Evolutionary conservation across 140 eudicot genomes (phyloP).

Genomic region (Ambrosia hybrid): DNA sequence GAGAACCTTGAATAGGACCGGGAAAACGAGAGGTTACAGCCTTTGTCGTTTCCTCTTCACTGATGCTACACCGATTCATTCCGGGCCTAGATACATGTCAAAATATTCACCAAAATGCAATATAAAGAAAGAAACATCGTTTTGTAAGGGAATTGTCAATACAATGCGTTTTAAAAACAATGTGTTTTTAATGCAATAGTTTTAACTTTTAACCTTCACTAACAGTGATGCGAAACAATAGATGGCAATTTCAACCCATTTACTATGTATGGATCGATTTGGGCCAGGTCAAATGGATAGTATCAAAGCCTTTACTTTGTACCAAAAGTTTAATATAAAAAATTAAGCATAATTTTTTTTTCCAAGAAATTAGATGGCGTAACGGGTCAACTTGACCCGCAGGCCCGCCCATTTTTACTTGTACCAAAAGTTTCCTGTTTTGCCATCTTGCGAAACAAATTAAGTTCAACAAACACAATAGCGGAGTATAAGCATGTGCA

Average conservation of each 20-base stretch:
- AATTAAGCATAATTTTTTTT: too few relatives aligned
- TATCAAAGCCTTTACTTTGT: too few relatives aligned
- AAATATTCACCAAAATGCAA: conserved; percentile 12
- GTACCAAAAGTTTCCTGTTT: too few relatives aligned
- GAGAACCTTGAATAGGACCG: conserved; percentile 38
- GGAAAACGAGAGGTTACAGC: conserved; percentile 53
- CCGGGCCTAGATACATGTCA: conserved; percentile 63
- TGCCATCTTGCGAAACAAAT: too few relatives aligned
- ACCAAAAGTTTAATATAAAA: too few relatives aligned
- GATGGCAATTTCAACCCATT: background rate
- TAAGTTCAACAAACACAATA: too few relatives aligned
- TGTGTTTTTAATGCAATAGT: background rate
- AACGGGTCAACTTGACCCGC: too few relatives aligned
- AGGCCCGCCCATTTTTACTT: too few relatives aligned
- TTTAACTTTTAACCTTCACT: too few relatives aligned
- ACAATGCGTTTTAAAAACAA: background rate
- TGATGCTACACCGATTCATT: conserved; percentile 73
- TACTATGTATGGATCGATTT: background rate
- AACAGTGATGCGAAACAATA: too few relatives aligned
- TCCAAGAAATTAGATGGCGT: too few relatives aligned
- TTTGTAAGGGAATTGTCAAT: background rate
- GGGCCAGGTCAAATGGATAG: background rate
- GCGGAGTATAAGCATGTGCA: too few relatives aligned
- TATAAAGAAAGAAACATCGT: background rate
- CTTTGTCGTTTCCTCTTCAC: conserved; percentile 73